These are phyloP conservation scores for Botrytis paeoniae DNA, from an alignment of 2,329 filamentous ascomycete genomes.

Conservation along the genomic window DNA sequence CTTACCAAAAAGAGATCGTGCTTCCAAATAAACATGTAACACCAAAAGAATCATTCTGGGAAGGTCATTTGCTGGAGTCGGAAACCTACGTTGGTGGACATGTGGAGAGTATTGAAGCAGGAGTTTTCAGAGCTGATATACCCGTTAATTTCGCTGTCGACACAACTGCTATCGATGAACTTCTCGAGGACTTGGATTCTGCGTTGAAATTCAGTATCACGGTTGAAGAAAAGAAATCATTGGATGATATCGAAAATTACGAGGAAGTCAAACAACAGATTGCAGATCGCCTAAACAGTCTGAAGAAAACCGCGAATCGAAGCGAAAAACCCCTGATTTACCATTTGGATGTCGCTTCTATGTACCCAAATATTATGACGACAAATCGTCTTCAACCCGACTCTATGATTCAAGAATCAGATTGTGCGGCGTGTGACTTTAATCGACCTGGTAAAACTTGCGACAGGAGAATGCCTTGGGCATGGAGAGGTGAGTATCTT, in stretches of 20 bases:
- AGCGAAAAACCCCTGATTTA: constrained; percentile 89
- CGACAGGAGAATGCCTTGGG: constrained; percentile 90
- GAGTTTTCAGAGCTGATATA: constrained; percentile 94
- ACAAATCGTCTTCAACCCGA: constrained; percentile 96
- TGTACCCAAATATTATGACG: constrained; percentile 99
- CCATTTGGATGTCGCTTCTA: constrained; percentile 96
- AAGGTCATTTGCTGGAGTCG: constrained; percentile 91
- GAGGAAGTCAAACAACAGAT: constrained; percentile 85
- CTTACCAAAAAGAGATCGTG: constrained; percentile 86
- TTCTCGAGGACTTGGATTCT: constrained; percentile 80
- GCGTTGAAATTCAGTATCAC: constrained; percentile 85
- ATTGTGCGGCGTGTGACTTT: constrained; percentile 97
- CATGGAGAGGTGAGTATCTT: constrained; percentile 96
- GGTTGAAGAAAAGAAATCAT: constrained; percentile 77
- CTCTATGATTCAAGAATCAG: constrained; percentile 96
- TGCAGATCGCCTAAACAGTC: constrained; percentile 60
- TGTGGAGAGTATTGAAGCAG: constrained; percentile 98
- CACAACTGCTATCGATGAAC: constrained; percentile 80
- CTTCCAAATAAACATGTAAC: constrained; percentile 94
- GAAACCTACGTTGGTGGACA: constrained; percentile 98
- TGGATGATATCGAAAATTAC: constrained; percentile 78
- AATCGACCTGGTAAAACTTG: constrained; percentile 97
- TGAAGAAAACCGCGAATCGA: constrained; percentile 81
- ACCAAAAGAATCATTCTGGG: constrained; percentile 90
- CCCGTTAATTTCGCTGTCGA: constrained; percentile 94